Conservation (phyloP, 2,329 filamentous ascomycete species). For the Fusarium transvaalense region DNA sequence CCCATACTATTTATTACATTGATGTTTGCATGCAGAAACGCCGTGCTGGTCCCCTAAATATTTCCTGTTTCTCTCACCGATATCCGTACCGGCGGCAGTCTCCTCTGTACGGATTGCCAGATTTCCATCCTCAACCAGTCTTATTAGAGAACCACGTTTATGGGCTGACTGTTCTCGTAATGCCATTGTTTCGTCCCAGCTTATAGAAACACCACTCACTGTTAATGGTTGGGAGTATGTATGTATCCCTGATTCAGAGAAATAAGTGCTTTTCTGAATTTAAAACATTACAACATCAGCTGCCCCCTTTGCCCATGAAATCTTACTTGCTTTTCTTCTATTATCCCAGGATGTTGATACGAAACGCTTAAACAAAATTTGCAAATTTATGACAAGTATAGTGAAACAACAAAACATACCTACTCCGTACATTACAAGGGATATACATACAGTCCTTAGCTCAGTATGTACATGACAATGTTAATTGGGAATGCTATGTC, state of each 20-base stretch:
- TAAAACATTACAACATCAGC: neutral
- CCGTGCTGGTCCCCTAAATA: constrained; percentile 9
- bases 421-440: neutral
- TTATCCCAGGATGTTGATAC: neutral
- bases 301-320: neutral
- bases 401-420: neutral
- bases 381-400: neutral
- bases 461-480: too few relatives aligned
- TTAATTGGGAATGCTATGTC: neutral
- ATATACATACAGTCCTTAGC: neutral
- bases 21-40: constrained; percentile 41
- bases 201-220: neutral
- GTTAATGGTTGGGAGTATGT: neutral
- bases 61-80: constrained; percentile 35
- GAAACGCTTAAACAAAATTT: neutral
- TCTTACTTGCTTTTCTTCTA: neutral
- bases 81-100: neutral
- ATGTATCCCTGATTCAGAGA: neutral
- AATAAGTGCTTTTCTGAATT: constrained; percentile 3
- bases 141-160: neutral
- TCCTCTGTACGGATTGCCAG: constrained; percentile 4
- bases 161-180: neutral
- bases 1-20: constrained; percentile 37
- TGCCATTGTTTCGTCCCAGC: neutral
- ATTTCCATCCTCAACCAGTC: constrained; percentile 12